A percentile compares a stretch with the other conserved stretches of the same genome.
These are phyloP conservation scores for Hymenotorrendiella dingleyae DNA, from an alignment of 2,329 filamentous ascomycete genomes.

Conservation along the genomic window DNA sequence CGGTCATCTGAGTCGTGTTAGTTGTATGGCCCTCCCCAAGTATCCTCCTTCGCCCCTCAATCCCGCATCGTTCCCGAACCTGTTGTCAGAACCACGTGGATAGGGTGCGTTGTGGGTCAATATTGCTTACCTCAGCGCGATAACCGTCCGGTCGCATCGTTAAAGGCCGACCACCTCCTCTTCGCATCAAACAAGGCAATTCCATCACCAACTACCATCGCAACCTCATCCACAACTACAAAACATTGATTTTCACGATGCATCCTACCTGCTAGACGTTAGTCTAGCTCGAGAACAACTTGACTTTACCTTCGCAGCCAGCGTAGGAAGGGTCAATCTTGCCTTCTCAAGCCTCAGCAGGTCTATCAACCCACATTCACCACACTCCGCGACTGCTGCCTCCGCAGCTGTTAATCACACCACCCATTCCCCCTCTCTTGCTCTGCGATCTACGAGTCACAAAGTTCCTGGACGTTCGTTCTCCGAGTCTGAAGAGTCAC, in stretches of 20 bases:
- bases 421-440: background rate
- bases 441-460: conserved; percentile 19
- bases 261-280: conserved; percentile 37
- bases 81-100: too few species aligned
- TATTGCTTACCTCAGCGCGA: too few species aligned
- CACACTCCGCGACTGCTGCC: conserved; percentile 14
- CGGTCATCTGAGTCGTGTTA: too few species aligned
- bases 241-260: conserved; percentile 22
- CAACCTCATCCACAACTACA: conserved; percentile 10
- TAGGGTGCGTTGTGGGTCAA: too few species aligned
- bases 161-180: too few species aligned
- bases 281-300: conserved; percentile 38
- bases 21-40: too few species aligned
- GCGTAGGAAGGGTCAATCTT: conserved; percentile 38
- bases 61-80: too few species aligned
- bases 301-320: conserved; percentile 39
- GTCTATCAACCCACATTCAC: conserved; percentile 20
- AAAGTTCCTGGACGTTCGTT: conserved; percentile 30
- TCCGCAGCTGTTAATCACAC: conserved; percentile 13
- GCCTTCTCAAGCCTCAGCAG: conserved; percentile 36
- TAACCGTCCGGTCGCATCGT: too few species aligned
- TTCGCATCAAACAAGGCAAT: conserved; percentile 1
- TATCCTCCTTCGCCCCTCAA: too few species aligned
- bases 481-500: conserved; percentile 31
- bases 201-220: conserved; percentile 5